A percentile compares a stretch with the other conserved stretches of the same genome.
Evolutionary conservation across 106 monocot species (phyloP).

Genomic region (Amphibolis antarctica): DNA sequence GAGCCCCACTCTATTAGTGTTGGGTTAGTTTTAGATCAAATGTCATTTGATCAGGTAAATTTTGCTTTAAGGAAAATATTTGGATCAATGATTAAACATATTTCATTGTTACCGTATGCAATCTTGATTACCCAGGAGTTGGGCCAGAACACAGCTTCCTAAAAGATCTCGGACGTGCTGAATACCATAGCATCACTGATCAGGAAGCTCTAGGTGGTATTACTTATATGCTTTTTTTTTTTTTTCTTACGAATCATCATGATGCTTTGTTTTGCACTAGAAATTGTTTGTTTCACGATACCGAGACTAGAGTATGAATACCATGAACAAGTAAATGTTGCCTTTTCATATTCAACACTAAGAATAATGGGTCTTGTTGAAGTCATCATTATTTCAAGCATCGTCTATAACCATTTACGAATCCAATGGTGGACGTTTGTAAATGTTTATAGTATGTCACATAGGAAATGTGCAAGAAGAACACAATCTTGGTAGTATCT

Average conservation of each 20-base stretch:
- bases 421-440: no score
- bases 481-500: no score
- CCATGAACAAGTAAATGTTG: no score
- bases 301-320: no score
- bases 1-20: slow-evolving; percentile 81
- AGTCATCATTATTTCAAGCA: no score
- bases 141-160: slow-evolving; percentile 91
- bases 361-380: no score
- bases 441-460: no score
- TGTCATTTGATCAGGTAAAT: not conserved
- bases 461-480: no score
- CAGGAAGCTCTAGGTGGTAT: slow-evolving; percentile 83
- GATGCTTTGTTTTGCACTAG: no score
- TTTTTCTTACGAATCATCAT: not conserved
- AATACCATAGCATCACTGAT: slow-evolving; percentile 83
- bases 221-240: not conserved
- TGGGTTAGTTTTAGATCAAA: slow-evolving; percentile 32
- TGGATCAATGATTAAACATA: not conserved
- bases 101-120: slow-evolving; percentile 13
- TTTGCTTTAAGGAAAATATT: not conserved
- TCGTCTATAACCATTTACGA: no score
- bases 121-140: slow-evolving; percentile 95
- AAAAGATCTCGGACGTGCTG: slow-evolving; percentile 90
- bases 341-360: no score
- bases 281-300: no score